These are phyloP conservation scores for Geotrichum histeridarum DNA, from an alignment of 1,139 yeast species.

Conservation along the genomic window DNA sequence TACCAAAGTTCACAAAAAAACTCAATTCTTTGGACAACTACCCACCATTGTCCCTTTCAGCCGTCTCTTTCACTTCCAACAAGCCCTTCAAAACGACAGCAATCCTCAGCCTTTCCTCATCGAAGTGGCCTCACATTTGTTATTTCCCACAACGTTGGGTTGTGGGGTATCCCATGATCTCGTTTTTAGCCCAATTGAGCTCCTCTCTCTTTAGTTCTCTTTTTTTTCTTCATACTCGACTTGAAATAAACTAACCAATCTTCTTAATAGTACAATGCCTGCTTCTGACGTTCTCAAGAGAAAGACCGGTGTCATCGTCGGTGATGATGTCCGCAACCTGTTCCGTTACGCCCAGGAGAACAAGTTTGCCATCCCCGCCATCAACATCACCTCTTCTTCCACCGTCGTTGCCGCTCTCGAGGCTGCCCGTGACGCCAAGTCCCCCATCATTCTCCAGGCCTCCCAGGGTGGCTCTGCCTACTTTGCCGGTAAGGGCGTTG, in stretches of 20 bases:
- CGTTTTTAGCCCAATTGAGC: too few relatives aligned
- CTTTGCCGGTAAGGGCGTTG: conserved; percentile 99
- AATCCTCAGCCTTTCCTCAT: neutral
- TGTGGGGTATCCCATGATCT: too few relatives aligned
- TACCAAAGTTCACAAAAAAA: neutral
- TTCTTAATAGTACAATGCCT: conserved; percentile 23
- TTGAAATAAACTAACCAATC: too few relatives aligned
- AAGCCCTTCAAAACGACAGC: too few relatives aligned
- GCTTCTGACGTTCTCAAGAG: conserved; percentile 65
- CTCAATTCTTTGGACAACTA: neutral
- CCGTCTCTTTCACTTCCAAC: neutral
- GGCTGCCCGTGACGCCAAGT: conserved; percentile 93
- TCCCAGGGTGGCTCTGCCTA: conserved; percentile 99
- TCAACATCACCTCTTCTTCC: conserved; percentile 95
- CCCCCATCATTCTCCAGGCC: conserved; percentile 95
- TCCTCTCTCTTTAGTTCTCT: too few relatives aligned
- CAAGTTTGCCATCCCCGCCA: conserved; percentile 97
- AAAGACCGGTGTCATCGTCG: conserved; percentile 97
- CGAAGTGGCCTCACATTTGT: too few relatives aligned
- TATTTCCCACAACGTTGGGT: too few relatives aligned
- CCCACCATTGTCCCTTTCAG: neutral
- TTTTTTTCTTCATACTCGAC: too few relatives aligned
- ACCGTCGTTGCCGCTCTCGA: conserved; percentile 96
- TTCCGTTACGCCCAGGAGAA: conserved; percentile 91
- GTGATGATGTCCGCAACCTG: conserved; percentile 86